phyloP scores from a whole-genome alignment of 2,329 filamentous ascomycete genomes.

The Aspergillus floridensis region DNA sequence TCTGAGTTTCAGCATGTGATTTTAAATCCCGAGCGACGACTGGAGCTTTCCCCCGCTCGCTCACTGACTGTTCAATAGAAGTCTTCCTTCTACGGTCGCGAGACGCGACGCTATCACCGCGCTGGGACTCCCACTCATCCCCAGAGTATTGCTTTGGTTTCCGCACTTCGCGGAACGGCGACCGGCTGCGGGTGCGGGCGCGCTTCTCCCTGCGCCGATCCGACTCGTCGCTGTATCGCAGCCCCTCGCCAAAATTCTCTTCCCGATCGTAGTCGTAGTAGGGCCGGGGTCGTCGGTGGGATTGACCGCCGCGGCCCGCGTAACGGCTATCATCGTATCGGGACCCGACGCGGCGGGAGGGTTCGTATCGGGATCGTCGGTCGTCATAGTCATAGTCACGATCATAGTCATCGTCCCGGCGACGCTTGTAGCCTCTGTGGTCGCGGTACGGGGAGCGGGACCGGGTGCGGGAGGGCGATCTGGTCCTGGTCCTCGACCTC shows the following conservation, averaged over 20 bases:
- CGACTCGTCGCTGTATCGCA: constrained; percentile 53
- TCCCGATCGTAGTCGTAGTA: constrained; percentile 55
- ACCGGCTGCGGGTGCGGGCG: constrained; percentile 55
- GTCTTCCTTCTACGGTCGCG: constrained; percentile 47
- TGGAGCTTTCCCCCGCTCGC: constrained; percentile 61
- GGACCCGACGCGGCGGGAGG: constrained; percentile 33
- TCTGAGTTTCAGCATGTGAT: constrained; percentile 66
- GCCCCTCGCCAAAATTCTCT: constrained; percentile 37
- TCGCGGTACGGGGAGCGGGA: constrained; percentile 45
- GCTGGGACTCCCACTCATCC: constrained; percentile 33
- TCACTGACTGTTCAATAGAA: constrained; percentile 60
- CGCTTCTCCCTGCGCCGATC: constrained; percentile 53
- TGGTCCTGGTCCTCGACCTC: constrained; percentile 47
- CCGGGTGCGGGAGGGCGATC: constrained; percentile 34
- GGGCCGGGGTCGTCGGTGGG: constrained; percentile 35
- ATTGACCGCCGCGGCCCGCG: constrained; percentile 40
- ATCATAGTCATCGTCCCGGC: constrained; percentile 40
- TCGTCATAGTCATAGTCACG: constrained; percentile 21
- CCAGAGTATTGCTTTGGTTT: constrained; percentile 39
- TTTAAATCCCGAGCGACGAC: constrained; percentile 58
- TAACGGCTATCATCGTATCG: constrained; percentile 39
- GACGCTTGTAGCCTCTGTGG: constrained; percentile 42
- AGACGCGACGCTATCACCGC: constrained; percentile 26
- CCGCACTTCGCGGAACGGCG: constrained; percentile 42
- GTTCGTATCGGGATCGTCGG: constrained; percentile 31